A percentile compares a stretch with the other conserved stretches of the same genome.
phyloP scores from a whole-genome alignment of 2,329 filamentous ascomycete genomes.

The Nothophaeocryptopus gaeumannii region DNA sequence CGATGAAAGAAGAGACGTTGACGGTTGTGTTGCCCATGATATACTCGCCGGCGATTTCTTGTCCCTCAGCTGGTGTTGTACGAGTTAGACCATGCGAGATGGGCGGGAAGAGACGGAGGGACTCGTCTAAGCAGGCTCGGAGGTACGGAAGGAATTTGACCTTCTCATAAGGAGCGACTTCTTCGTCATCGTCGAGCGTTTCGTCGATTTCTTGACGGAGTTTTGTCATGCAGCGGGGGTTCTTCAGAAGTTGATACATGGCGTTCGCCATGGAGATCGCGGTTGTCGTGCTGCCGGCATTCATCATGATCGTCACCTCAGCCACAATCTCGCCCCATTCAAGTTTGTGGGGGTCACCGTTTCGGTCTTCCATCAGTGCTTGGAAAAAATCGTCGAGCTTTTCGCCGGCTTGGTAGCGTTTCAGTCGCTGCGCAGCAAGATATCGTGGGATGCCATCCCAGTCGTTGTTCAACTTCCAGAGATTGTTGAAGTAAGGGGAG shows the following conservation, averaged over 20 bases:
- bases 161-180: slow-evolving; percentile 34
- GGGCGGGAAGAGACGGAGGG: slow-evolving; percentile 20
- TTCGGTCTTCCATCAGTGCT: slow-evolving; percentile 53
- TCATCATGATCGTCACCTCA: slow-evolving; percentile 54
- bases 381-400: slow-evolving; percentile 60
- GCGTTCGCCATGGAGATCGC: slow-evolving; percentile 41
- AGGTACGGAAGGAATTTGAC: slow-evolving; percentile 26
- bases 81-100: slow-evolving; percentile 20
- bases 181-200: slow-evolving; percentile 47
- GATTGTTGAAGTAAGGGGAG: slow-evolving; percentile 42
- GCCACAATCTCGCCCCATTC: slow-evolving; percentile 59
- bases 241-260: slow-evolving; percentile 39
- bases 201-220: slow-evolving; percentile 22
- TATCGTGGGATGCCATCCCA: slow-evolving; percentile 50
- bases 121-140: slow-evolving; percentile 19
- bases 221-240: slow-evolving; percentile 36
- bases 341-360: slow-evolving; percentile 46
- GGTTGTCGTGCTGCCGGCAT: slow-evolving; percentile 47
- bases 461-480: slow-evolving; percentile 41
- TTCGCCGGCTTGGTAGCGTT: slow-evolving; percentile 51
- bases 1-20: slow-evolving; percentile 19
- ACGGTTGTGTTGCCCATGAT: slow-evolving; percentile 18
- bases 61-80: slow-evolving; percentile 16
- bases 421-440: slow-evolving; percentile 44
- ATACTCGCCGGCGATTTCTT: slow-evolving; percentile 18